A percentile compares a stretch with the other conserved stretches of the same genome.
phyloP scores from a whole-genome alignment of 768 basidiomycete species.

The Cystofilobasidium bisporidii region DNA sequence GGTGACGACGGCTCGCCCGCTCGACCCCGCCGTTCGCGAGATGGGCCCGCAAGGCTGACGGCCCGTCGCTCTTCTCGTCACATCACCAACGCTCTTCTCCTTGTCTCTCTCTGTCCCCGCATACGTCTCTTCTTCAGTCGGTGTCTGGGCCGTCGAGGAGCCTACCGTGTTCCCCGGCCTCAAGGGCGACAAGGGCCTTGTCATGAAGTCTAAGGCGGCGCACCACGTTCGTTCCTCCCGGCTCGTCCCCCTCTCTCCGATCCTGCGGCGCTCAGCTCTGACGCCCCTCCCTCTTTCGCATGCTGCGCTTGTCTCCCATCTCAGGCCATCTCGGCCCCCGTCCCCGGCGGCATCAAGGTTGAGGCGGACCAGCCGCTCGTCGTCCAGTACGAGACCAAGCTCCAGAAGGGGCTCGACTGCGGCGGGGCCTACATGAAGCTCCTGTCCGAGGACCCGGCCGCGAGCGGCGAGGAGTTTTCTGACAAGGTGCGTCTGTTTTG shows the following conservation, averaged over 20 bases:
- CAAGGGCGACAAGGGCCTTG: conserved; percentile 79
- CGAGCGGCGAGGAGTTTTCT: conserved; percentile 40
- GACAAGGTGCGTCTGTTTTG: conserved; percentile 41
- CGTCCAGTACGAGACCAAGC: conserved; percentile 97
- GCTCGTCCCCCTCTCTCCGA: background rate
- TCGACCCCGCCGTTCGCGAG: no score
- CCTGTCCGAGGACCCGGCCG: conserved; percentile 45
- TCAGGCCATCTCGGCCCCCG: conserved; percentile 83
- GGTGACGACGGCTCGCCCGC: no score
- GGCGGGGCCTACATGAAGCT: conserved; percentile 99
- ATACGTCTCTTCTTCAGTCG: conserved; percentile 50
- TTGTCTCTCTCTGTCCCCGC: no score
- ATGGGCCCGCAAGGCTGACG: no score
- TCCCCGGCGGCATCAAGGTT: conserved; percentile 67
- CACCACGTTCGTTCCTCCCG: conserved; percentile 50
- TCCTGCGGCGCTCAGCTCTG: no score
- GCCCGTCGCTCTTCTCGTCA: background rate
- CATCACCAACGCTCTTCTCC: background rate
- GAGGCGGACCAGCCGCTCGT: conserved; percentile 68
- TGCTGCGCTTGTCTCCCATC: background rate
- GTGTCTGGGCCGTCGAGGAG: conserved; percentile 93
- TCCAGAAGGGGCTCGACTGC: conserved; percentile 97
- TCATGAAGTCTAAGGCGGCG: conserved; percentile 80
- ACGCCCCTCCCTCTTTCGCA: background rate
- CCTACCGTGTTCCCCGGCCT: conserved; percentile 60